These are phyloP conservation scores for Apiotrichum laibachii DNA, from an alignment of 1,284 basidiomycete genomes.

Conservation along the genomic window DNA sequence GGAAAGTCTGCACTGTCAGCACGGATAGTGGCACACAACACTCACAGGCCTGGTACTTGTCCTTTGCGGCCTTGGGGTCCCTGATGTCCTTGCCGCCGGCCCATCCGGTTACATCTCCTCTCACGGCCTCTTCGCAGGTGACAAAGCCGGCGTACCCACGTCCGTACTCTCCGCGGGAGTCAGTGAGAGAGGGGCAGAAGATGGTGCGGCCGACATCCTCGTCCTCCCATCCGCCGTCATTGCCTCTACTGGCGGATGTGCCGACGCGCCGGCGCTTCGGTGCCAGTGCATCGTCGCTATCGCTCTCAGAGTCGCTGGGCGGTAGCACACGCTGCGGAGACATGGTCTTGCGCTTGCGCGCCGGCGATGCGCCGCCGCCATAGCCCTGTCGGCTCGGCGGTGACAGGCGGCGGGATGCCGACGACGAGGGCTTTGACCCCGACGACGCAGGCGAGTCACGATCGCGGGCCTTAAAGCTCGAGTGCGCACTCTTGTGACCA, in stretches of 20 bases:
- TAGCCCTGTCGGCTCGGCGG: background rate
- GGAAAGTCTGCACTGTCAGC: conserved; percentile 41
- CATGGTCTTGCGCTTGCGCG: conserved; percentile 3
- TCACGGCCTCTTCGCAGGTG: conserved; percentile 34
- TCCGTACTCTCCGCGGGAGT: conserved; percentile 40
- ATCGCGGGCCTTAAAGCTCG: background rate
- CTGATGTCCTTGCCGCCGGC: conserved; percentile 24
- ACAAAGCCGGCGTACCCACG: conserved; percentile 45
- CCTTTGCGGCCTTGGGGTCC: conserved; percentile 15
- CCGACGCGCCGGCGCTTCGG: conserved; percentile 18
- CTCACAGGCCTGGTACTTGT: conserved; percentile 23
- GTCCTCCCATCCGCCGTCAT: conserved; percentile 18
- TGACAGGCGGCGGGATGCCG: background rate
- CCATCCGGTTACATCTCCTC: conserved; percentile 32
- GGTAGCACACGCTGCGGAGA: conserved; percentile 22
- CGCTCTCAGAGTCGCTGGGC: conserved; percentile 18
- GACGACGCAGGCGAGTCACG: background rate
- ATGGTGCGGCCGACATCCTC: conserved; percentile 24
- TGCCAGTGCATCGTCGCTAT: conserved; percentile 26
- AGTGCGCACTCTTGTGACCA: background rate
- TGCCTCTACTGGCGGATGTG: conserved; percentile 6
- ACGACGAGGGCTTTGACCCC: background rate
- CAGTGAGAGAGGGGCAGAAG: conserved; percentile 34
- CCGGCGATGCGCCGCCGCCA: background rate
- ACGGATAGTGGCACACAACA: background rate